phyloP scores from a whole-genome alignment of 2,329 filamentous ascomycete genomes.

The Trichoderma polysporum region DNA sequence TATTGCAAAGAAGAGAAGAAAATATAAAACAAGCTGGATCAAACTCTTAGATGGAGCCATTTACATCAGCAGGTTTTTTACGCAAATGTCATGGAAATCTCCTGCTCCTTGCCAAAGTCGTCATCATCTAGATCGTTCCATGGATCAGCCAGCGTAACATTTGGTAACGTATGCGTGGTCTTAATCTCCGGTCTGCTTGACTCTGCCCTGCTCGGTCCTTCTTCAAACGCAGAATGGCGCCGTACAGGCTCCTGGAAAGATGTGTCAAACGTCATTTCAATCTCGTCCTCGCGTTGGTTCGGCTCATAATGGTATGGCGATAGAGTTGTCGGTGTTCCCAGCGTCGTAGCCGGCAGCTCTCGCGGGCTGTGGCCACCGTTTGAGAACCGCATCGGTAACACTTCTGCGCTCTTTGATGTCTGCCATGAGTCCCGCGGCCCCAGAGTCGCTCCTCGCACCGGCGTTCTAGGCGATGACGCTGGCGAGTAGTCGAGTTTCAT shows the following conservation, averaged over 20 bases:
- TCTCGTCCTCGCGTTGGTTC: slow-evolving; percentile 51
- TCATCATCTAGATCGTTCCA: slow-evolving; percentile 71
- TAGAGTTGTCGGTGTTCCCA: background rate
- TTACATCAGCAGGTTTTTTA: slow-evolving; percentile 36
- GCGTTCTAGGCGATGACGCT: slow-evolving; percentile 31
- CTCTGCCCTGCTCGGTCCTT: slow-evolving; percentile 30
- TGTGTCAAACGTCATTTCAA: slow-evolving; percentile 73
- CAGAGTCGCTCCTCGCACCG: slow-evolving; percentile 26
- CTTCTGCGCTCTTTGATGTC: slow-evolving; percentile 50
- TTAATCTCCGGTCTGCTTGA: slow-evolving; percentile 33
- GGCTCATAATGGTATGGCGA: slow-evolving; percentile 30
- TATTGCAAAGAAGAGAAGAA: background rate
- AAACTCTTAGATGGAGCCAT: background rate
- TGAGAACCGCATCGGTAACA: slow-evolving; percentile 30
- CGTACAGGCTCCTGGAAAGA: slow-evolving; percentile 44
- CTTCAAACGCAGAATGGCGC: slow-evolving; percentile 21
- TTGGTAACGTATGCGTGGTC: slow-evolving; percentile 50
- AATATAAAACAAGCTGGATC: background rate
- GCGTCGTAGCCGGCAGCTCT: background rate
- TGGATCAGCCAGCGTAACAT: slow-evolving; percentile 55
- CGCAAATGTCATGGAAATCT: slow-evolving; percentile 81
- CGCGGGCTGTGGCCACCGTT: slow-evolving; percentile 25
- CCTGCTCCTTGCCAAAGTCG: slow-evolving; percentile 69
- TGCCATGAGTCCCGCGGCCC: slow-evolving; percentile 34
- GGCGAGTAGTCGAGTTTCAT: slow-evolving; percentile 71